Base-by-base conservation (phyloP, 192 early-diverging fungal genomes). In the Entomortierella chlamydospora region DNA sequence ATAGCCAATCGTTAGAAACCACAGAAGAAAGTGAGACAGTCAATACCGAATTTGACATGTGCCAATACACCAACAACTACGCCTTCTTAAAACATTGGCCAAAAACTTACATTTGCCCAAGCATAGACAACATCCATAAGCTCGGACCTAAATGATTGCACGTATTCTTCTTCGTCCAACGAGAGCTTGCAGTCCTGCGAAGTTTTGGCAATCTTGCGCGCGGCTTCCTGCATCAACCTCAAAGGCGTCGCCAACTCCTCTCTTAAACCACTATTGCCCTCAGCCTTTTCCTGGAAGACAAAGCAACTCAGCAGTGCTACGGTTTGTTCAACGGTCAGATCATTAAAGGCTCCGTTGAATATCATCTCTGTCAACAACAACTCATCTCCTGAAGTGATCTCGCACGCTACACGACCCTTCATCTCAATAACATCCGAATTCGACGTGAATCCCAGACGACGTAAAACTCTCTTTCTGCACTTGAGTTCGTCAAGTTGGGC, bases 381-480 rank as follows among this genome's bases (percentile, higher is more conserved):
- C 83, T 97, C 96, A 83, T 98, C 96, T 13, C 96, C 98, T 12
- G 93, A 88, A 17, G 92, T 94, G 54, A 99, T 95, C 84, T 99
- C 96, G 71, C 98, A 99, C 4, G 98, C 98, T 7, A 99, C 98
- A 23, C 96, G 92, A 45, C 98, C 98, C 83, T 99, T 99, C 86
- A 98, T 91, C 62, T 97, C 94, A 69, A 99, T 93, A 9, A 97
- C 93, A 80, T 97, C 98, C 22, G 88, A 83, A 0, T 82, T 83
- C 10, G 91, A 91, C 0, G 91, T 95, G 79, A 94, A 98, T 2
- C 94, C 95, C 29, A 99, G 79, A n/a, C 96, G 89, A 43, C 96
- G 90, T 70, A 99, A 85, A 8, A 99, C 95, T 43, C 96, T 88
- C 70, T 94, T 93, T 43, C 98, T 88, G 61, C 91, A 90, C 68